Evolutionary conservation across 192 early-diverging fungal species (phyloP), one percentile per base, ranked within the genome.

Genomic region (Podila epigama): DNA sequence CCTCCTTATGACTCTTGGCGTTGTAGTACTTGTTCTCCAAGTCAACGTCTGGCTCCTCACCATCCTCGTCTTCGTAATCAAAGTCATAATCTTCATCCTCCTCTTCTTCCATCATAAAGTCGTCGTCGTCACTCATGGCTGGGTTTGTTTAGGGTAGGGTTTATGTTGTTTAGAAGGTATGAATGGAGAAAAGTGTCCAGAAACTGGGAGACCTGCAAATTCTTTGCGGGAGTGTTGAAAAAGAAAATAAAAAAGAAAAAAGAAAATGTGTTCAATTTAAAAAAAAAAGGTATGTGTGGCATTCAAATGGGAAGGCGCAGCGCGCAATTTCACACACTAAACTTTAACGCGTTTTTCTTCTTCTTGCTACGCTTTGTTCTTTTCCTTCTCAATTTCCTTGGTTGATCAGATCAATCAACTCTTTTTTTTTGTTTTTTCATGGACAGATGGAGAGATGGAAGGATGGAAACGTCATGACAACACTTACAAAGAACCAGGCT

Each of bases 1-100:
- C 92, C 53, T 95, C 93, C 60, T 95, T 95, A 20, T 88, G 81
- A 85, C 93, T 92, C 84, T 96, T 96, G 44, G 95, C 95, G 57
- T 86, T 91, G 73, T 96, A 95, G 78, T 96, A 96, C 60, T 88
- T 91, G 75, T 96, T 95, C 68, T 96, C 95, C 34, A 96, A 69
- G 57, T 89, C 90, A 13, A 92, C 90, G 66, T 92, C 90, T 5
- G 89, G 89, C 63, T 94, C 93, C 56, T 94, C 93, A 39, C 87
- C 87, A 44, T 94, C 92, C 42, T 93, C 91, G 64, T 92, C 91
- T 65, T 91, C 91, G 82, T 95, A 94, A 80, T 96, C 93, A 78
- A 94, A 96, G 71, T 94, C 94, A 58, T 92, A 95, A 25, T 94
- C 92, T 80, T 94, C 89, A 29, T 88, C 83, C 37, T 87, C 85